These are phyloP conservation scores for Mycena amicta DNA, from an alignment of 768 basidiomycete genomes.

Conservation along the genomic window DNA sequence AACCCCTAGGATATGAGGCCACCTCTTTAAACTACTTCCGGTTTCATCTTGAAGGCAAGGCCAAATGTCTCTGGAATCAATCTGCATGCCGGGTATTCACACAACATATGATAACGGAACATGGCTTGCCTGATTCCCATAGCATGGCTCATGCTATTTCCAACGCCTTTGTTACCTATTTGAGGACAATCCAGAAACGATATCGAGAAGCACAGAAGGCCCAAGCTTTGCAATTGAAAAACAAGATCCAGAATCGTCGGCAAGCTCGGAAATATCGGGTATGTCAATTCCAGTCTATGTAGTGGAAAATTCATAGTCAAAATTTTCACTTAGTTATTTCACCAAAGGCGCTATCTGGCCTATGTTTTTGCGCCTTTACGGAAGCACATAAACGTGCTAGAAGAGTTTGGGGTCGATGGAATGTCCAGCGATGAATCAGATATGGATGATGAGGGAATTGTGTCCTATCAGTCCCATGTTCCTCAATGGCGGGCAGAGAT, in stretches of 20 bases:
- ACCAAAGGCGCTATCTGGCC: slow-evolving; percentile 3
- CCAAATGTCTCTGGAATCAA: slow-evolving; percentile 8
- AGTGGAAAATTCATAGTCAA: too few species aligned
- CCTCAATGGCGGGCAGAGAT: slow-evolving; percentile 21
- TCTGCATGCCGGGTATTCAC: slow-evolving; percentile 9
- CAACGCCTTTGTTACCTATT: neutral
- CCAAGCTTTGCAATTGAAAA: neutral
- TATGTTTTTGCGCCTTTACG: slow-evolving; percentile 13
- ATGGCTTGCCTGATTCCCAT: neutral
- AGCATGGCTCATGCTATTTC: neutral
- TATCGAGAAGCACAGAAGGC: neutral
- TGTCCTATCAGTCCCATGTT: slow-evolving; percentile 5
- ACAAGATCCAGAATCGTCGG: neutral
- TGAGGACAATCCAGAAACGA: slow-evolving; percentile 1
- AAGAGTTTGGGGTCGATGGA: slow-evolving; percentile 24
- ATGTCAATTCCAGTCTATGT: too few species aligned
- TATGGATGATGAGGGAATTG: neutral
- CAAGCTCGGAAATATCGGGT: slow-evolving; percentile 10
- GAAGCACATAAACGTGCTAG: slow-evolving; percentile 20
- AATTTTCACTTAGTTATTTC: neutral
- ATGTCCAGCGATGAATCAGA: slow-evolving; percentile 32
- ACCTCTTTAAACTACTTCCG: slow-evolving; percentile 1
- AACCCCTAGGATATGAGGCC: neutral
- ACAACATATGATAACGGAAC: neutral
- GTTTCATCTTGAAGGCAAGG: slow-evolving; percentile 5